These are phyloP conservation scores for Rugonectria rugulosa DNA, from an alignment of 2,329 filamentous ascomycete genomes.

Conservation along the genomic window DNA sequence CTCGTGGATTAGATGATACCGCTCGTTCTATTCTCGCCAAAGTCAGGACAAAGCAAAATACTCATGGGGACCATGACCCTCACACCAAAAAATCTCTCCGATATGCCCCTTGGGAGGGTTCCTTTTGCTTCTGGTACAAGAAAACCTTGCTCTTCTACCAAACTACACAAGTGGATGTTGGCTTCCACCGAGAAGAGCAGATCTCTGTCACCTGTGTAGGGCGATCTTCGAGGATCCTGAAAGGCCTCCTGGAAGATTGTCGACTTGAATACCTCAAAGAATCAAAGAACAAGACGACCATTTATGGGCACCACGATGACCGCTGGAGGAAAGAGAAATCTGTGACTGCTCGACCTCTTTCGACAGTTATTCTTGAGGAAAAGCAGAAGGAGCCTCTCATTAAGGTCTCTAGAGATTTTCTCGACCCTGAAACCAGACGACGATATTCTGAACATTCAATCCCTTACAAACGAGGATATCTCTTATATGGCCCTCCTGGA, in stretches of 20 bases:
- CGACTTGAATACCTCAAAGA: conserved; percentile 2
- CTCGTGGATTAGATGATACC: neutral
- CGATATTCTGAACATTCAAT: conserved; percentile 3
- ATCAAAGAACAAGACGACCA: conserved; percentile 5
- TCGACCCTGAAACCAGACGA: conserved; percentile 4
- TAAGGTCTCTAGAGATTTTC: conserved; percentile 1
- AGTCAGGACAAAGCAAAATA: neutral
- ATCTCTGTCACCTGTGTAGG: conserved; percentile 32
- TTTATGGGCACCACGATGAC: neutral
- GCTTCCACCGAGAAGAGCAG: conserved; percentile 30
- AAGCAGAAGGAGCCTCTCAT: conserved; percentile 9
- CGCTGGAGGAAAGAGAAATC: conserved; percentile 3
- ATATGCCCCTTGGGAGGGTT: conserved; percentile 8
- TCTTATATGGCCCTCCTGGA: conserved; percentile 4
- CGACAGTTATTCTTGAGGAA: conserved; percentile 8
- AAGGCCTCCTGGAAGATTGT: conserved; percentile 1
- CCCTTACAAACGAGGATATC: conserved; percentile 3
- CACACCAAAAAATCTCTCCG: conserved; percentile 17
- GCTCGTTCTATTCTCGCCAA: conserved; percentile 4
- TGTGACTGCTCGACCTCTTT: conserved; percentile 5
- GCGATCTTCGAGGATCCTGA: neutral
- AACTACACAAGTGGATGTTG: conserved; percentile 13
- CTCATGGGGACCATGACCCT: neutral
- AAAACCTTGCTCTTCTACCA: conserved; percentile 21
- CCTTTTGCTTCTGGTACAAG: conserved; percentile 22